Percentiles rank a stretch among this genome's conserved stretches.
Evolutionary conservation across 345 rosid species (phyloP).

Genomic region (Leavenworthia alabamica): DNA sequence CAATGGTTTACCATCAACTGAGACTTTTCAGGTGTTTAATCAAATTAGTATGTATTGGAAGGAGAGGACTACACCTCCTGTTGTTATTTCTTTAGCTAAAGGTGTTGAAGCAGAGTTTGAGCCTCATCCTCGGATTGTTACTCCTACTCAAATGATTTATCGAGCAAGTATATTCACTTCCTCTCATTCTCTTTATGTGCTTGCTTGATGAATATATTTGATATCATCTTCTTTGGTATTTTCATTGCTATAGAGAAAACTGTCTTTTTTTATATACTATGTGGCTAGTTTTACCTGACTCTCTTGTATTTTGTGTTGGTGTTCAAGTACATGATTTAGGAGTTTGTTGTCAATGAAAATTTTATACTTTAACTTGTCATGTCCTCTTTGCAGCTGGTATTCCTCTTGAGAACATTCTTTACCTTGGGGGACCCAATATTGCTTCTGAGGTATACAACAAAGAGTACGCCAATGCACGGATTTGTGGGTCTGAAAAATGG

Average conservation of each 20-base stretch:
- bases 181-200: too few species aligned
- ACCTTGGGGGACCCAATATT: constrained; percentile 99
- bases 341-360: too few species aligned
- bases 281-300: background rate
- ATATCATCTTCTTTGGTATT: background rate
- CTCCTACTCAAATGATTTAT: constrained; percentile 88
- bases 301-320: background rate
- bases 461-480: constrained; percentile 96
- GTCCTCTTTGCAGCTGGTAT: constrained; percentile 19
- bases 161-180: constrained; percentile 60
- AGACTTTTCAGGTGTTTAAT: constrained; percentile 69
- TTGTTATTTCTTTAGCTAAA: constrained; percentile 80
- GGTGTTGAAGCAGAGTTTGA: constrained; percentile 86
- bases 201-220: too few species aligned
- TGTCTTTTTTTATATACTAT: background rate
- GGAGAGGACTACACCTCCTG: constrained; percentile 69
- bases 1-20: constrained; percentile 94
- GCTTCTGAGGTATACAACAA: constrained; percentile 90
- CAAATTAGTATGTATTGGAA: constrained; percentile 87
- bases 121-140: constrained; percentile 70
- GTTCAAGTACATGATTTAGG: background rate
- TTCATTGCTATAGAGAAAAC: background rate
- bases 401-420: constrained; percentile 75
- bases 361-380: too few species aligned
- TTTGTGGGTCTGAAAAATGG: constrained; percentile 95